phyloP scores from a whole-genome alignment of 306 rosid genomes.

The Cercis canadensis region DNA sequence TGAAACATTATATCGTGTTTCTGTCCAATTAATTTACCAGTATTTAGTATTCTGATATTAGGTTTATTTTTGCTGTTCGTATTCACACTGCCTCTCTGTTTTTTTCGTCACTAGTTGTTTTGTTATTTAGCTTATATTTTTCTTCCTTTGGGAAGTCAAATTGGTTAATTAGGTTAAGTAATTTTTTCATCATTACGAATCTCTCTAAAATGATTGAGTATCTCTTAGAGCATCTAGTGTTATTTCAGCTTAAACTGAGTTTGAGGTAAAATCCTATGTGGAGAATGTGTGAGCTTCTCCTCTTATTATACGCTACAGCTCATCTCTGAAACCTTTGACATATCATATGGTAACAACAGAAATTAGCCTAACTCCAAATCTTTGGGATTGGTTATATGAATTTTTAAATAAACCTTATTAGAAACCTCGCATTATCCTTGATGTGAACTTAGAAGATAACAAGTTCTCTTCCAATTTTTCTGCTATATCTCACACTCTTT shows the following conservation, averaged over 20 bases:
- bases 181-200: too few species aligned
- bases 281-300: background rate
- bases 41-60: background rate
- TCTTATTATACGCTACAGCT: background rate
- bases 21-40: slow-evolving; percentile 2
- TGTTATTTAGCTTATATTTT: slow-evolving; percentile 1
- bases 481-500: background rate
- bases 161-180: too few species aligned
- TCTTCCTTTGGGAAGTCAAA: background rate
- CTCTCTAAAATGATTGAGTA: too few species aligned
- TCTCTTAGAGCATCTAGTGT: too few species aligned
- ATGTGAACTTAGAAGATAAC: slow-evolving; percentile 1
- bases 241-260: too few species aligned
- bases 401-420: background rate
- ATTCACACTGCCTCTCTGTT: background rate
- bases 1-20: background rate
- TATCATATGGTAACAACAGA: background rate
- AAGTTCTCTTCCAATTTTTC: background rate
- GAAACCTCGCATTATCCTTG: background rate
- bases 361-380: background rate
- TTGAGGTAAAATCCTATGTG: background rate
- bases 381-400: slow-evolving; percentile 1
- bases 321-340: background rate
- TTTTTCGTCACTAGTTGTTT: slow-evolving; percentile 9
- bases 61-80: background rate